Conservation (phyloP, 1,284 basidiomycete genomes). For the Cryptococcus jaspeensis region DNA sequence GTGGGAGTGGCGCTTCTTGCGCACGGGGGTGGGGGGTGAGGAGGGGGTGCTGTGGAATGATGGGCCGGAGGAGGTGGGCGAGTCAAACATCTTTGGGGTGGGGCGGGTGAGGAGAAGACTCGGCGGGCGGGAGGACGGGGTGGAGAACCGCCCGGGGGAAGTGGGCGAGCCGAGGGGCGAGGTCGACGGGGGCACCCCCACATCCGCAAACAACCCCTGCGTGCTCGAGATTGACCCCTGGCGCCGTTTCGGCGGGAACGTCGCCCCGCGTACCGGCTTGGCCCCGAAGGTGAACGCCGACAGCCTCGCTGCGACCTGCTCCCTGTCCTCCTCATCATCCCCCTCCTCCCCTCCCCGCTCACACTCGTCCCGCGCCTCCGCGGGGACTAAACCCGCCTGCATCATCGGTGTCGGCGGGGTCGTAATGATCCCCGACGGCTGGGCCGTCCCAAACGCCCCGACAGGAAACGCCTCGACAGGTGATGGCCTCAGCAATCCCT, state of each 20-base stretch:
- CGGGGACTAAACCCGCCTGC: slow-evolving; percentile 11
- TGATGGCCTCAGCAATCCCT: slow-evolving; percentile 10
- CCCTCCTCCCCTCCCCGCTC: background rate
- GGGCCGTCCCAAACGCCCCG: slow-evolving; percentile 11
- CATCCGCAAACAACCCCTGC: slow-evolving; percentile 15
- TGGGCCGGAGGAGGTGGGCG: slow-evolving; percentile 15
- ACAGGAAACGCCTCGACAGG: slow-evolving; percentile 17
- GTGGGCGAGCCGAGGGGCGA: slow-evolving; percentile 17
- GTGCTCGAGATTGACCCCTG: slow-evolving; percentile 17
- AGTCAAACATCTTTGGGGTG: slow-evolving; percentile 25
- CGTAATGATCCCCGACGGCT: slow-evolving; percentile 30
- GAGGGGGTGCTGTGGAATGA: slow-evolving; percentile 17
- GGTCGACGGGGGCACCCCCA: background rate
- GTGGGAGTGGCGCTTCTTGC: slow-evolving; percentile 44
- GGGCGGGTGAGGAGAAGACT: slow-evolving; percentile 33
- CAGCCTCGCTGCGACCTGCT: slow-evolving; percentile 21
- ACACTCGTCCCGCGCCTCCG: background rate
- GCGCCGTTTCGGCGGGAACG: slow-evolving; percentile 16
- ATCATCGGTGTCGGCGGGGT: slow-evolving; percentile 36
- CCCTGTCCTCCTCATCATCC: slow-evolving; percentile 13
- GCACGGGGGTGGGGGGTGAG: slow-evolving; percentile 28
- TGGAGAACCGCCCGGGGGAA: slow-evolving; percentile 17
- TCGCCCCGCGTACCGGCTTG: slow-evolving; percentile 22
- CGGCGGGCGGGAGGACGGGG: slow-evolving; percentile 27
- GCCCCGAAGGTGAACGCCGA: slow-evolving; percentile 42